Conservation (phyloP, 176 grass and related monocot genomes). For the Carex pumila region DNA sequence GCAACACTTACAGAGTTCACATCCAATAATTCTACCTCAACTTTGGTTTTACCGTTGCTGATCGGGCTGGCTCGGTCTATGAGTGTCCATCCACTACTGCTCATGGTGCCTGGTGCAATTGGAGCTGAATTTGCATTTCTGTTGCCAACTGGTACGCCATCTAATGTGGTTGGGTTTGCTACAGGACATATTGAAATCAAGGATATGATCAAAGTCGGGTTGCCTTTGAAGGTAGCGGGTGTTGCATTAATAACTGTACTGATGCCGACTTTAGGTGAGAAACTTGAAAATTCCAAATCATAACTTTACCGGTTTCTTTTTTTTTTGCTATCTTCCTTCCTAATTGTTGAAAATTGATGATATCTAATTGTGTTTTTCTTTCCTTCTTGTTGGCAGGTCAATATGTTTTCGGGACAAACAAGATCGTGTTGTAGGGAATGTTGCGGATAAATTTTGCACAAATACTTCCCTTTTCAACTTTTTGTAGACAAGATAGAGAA, state of each 20-base stretch:
- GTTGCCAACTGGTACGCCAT: constrained; percentile 59
- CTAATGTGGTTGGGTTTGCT: constrained; percentile 55
- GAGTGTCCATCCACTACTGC: constrained; percentile 39
- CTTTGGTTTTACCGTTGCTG: constrained; percentile 61
- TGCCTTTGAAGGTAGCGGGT: constrained; percentile 54
- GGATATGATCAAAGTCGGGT: constrained; percentile 51
- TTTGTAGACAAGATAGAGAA: no score
- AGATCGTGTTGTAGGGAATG: neutral
- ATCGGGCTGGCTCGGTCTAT: constrained; percentile 52
- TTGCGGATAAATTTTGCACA: neutral
- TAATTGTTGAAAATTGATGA: neutral
- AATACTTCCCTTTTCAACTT: neutral
- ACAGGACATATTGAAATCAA: constrained; percentile 63
- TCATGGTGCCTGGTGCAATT: constrained; percentile 54
- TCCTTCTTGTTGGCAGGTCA: constrained; percentile 19
- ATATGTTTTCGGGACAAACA: constrained; percentile 33
- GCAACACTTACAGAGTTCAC: constrained; percentile 51
- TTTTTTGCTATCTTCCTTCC: neutral
- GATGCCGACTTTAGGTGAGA: constrained; percentile 67
- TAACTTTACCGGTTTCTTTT: neutral
- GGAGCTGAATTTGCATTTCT: constrained; percentile 68
- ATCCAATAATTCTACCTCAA: constrained; percentile 50
- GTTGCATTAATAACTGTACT: constrained; percentile 39
- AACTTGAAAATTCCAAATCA: neutral
- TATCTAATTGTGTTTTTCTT: neutral